phyloP scores from a whole-genome alignment of 305 asterid genomes.

The Fraxinus angustifolia region DNA sequence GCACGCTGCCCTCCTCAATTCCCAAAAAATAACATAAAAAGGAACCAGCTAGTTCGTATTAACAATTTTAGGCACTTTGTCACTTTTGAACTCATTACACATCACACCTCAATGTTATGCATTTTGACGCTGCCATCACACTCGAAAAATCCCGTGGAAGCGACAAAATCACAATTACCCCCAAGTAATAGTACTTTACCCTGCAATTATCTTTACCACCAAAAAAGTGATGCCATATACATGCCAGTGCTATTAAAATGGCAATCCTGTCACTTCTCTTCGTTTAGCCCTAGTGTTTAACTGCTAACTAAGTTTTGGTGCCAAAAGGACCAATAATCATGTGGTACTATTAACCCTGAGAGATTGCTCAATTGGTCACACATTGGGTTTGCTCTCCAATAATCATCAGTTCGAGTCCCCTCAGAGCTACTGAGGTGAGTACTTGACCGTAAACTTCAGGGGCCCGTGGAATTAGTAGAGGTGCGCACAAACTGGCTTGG shows the following conservation, averaged over 20 bases:
- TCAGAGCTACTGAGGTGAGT: no score
- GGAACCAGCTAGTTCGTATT: not conserved
- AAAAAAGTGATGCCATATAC: conserved; percentile 32
- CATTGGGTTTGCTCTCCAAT: no score
- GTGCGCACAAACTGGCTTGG: no score
- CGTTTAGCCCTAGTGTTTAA: not conserved
- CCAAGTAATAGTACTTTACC: not conserved
- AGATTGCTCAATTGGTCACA: no score
- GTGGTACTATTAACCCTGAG: no score
- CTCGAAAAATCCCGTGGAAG: not conserved
- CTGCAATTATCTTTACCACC: not conserved
- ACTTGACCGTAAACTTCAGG: no score
- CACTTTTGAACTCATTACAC: not conserved
- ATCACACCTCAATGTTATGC: not conserved
- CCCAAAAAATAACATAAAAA: not conserved
- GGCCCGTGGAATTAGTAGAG: no score
- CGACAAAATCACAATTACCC: not conserved
- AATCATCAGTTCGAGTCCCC: no score
- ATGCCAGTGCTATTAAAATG: not conserved
- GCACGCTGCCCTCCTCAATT: not conserved
- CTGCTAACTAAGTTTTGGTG: not conserved
- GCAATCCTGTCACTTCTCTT: not conserved
- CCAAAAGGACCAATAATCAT: not conserved
- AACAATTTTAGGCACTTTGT: not conserved
- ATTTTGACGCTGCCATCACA: not conserved